A percentile compares a stretch with the other conserved stretches of the same genome.
phyloP scores from a whole-genome alignment of 768 basidiomycete genomes.

The Lactarius indigo region DNA sequence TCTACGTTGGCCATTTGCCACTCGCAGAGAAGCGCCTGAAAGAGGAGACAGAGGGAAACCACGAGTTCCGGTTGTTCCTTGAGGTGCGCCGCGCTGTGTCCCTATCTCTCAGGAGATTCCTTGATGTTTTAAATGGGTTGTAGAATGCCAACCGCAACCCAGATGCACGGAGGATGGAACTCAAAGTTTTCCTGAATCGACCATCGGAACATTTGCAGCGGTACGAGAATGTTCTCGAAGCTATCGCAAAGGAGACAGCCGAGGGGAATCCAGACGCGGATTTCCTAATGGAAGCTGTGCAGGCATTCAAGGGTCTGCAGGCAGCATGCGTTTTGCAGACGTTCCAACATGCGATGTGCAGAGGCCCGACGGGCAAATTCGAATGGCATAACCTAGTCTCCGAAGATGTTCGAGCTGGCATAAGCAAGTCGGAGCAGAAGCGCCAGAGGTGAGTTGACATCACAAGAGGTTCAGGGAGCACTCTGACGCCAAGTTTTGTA shows the following conservation, averaged over 20 bases:
- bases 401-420: conserved; percentile 52
- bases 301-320: conserved; percentile 79
- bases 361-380: conserved; percentile 74
- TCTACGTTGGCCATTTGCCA: conserved; percentile 81
- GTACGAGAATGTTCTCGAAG: conserved; percentile 81
- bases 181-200: conserved; percentile 75
- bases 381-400: conserved; percentile 90
- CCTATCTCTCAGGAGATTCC: background rate
- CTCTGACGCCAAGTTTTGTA: conserved; percentile 30
- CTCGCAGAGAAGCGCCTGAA: conserved; percentile 83
- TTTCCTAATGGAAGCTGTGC: conserved; percentile 78
- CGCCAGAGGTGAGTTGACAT: conserved; percentile 68
- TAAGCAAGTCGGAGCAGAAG: conserved; percentile 74
- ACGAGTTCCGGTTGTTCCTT: conserved; percentile 78
- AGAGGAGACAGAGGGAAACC: conserved; percentile 79
- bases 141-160: conserved; percentile 47
- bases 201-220: conserved; percentile 81
- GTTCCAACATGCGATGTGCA: conserved; percentile 88
- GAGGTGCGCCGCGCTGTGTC: conserved; percentile 50
- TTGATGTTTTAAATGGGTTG: background rate
- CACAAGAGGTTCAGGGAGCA: background rate
- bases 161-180: conserved; percentile 58
- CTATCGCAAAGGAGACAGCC: conserved; percentile 79
- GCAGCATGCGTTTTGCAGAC: conserved; percentile 78
- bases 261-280: conserved; percentile 79